phyloP scores from a whole-genome alignment of 2,329 filamentous ascomycete genomes.

The Cladophialophora immunda region DNA sequence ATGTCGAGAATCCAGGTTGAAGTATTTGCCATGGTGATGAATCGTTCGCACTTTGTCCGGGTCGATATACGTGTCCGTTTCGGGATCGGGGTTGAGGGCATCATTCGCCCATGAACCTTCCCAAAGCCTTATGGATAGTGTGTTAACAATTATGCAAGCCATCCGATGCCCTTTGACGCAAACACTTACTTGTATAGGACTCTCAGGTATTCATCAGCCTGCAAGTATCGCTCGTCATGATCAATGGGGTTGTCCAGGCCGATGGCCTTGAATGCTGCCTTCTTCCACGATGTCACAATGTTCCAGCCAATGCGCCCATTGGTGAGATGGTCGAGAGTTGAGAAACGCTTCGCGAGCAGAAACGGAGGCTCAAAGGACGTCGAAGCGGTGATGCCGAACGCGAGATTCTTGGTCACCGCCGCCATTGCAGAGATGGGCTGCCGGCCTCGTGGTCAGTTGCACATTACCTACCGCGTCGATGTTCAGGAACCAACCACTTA shows the following conservation, averaged over 20 bases:
- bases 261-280: slow-evolving; percentile 70
- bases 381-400: slow-evolving; percentile 69
- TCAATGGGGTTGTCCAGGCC: slow-evolving; percentile 65
- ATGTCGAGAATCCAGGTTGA: slow-evolving; percentile 55
- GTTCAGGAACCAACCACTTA: slow-evolving; percentile 47
- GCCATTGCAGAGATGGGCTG: slow-evolving; percentile 72
- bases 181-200: slow-evolving; percentile 66
- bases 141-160: background rate
- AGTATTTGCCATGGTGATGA: slow-evolving; percentile 65
- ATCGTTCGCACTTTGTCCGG: slow-evolving; percentile 68
- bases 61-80: slow-evolving; percentile 65
- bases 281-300: slow-evolving; percentile 71
- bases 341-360: slow-evolving; percentile 68
- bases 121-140: slow-evolving; percentile 54
- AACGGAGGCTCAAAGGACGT: slow-evolving; percentile 71
- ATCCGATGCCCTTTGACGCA: background rate
- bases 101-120: slow-evolving; percentile 67
- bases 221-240: slow-evolving; percentile 68
- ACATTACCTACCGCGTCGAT: background rate
- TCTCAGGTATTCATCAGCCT: slow-evolving; percentile 69
- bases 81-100: slow-evolving; percentile 63
- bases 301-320: slow-evolving; percentile 71
- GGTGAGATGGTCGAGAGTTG: slow-evolving; percentile 69
- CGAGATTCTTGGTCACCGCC: slow-evolving; percentile 70
- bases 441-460: background rate